Base-by-base conservation (phyloP, 768 basidiomycete genomes). In the Rhodotorula graminis region DNA sequence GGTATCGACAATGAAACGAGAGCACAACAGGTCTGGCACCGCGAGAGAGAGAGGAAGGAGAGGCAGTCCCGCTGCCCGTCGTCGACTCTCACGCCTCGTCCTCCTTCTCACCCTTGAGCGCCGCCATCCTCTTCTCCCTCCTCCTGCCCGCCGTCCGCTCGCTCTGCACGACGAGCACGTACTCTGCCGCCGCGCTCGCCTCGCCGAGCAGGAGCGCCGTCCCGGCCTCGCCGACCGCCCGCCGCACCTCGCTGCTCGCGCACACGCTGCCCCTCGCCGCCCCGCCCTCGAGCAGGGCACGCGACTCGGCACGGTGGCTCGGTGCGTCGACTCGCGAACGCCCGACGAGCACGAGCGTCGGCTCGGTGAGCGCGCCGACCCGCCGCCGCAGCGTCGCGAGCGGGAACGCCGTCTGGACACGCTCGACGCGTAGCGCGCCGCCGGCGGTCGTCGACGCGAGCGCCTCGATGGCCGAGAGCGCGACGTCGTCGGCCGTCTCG, bases 141-240 rank as follows among this genome's bases (percentile, higher is more conserved):
- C 70, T 65, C 50, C 46, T 61, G 7, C 74, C 71, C 8, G 61
- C 70, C 23, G 74, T 72, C 37, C 37, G 31, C 21, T 64, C 46
- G 40, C 69, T 72, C 67, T 83, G 82, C n/a, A 82, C 77, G 25
- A 82, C 80, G 64, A 82, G 68, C 72, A 81, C 80, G 14, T 47
- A 49, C n/a, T 27, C 37, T 37, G 37, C 58, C 1, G 18, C 19
- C 31, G 29, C 14, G 44, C 44, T 46, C 44, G 44, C 19, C 72
- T 64, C 4, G 76, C 29, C 50, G 6, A 88, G 82, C 21, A 93
- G 86, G 79, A 94, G 86, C 58, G 88, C 88, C 53, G 88, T 86
- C 5, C 87, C 90, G 27, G 91, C 88, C 79, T 94, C 91, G 6
- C 94, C 94, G 37, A 95, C 84, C 31, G 93, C 92, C 82, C 90